Conservation (phyloP, 2,329 filamentous ascomycete species). For the Sphaerulina musiva region DNA sequence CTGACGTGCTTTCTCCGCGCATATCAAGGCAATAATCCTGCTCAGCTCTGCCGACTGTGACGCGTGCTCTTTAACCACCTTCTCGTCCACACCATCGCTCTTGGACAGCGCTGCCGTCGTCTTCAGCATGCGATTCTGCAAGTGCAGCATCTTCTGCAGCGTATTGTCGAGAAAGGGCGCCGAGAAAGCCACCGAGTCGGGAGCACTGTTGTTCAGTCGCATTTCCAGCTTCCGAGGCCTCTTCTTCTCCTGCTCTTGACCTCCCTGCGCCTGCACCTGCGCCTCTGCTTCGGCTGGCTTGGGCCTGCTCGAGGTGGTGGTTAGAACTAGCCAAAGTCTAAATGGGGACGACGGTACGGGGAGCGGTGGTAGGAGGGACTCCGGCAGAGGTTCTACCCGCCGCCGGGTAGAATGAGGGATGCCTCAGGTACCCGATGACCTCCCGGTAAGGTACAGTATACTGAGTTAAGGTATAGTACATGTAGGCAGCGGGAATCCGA, state of each 20-base stretch:
- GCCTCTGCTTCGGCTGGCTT: conserved; percentile 27
- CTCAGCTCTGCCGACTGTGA: conserved; percentile 45
- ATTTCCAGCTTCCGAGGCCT: conserved; percentile 47
- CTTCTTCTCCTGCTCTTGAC: conserved; percentile 33
- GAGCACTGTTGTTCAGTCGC: conserved; percentile 36
- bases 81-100: conserved; percentile 41
- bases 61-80: conserved; percentile 46
- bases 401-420: no score
- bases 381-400: no score
- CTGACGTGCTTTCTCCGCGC: conserved; percentile 48
- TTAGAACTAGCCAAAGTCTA: conserved; percentile 1
- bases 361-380: no score
- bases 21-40: conserved; percentile 47
- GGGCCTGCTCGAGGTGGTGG: conserved; percentile 4
- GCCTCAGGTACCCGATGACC: no score
- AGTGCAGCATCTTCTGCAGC: conserved; percentile 44
- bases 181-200: conserved; percentile 43
- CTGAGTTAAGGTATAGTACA: no score
- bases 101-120: conserved; percentile 44
- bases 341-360: no score
- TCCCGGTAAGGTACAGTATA: no score
- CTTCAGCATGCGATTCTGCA: conserved; percentile 47
- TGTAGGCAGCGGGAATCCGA: not conserved
- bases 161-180: conserved; percentile 50
- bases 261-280: conserved; percentile 5